Base-by-base conservation (phyloP, 2,329 filamentous ascomycete species). In the Penicillium sp. region DNA sequence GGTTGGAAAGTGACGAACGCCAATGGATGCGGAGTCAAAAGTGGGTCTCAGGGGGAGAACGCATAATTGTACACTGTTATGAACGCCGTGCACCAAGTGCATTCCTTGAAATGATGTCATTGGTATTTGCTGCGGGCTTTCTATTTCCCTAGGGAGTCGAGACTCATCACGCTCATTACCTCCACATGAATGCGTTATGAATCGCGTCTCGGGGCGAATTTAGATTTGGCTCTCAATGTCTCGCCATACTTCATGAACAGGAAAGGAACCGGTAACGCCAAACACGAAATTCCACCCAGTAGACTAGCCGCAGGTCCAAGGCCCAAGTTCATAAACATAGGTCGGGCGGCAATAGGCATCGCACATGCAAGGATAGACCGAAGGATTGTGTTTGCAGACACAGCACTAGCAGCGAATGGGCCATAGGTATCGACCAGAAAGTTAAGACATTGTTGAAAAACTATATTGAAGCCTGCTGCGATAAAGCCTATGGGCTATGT, bases 371-470 rank as follows among this genome's bases (percentile, higher is more conserved):
- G 61, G 8, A 79, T 56, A 35, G 72, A 75, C 31, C 78, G 68
- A 10, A 80, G 62, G 57, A 80, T 76, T 0, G 77, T 81, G 41
- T 78, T 76, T 1, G 77, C 75, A 0, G 75, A 74, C 0, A 74
- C 73, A 1, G 77, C 74, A 35, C 71, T 75, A 1, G 78, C 77
- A 1, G 77, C 77, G 56, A 78, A 80, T 1, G 69, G 58, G 6
- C 64, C 67, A 47, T 76, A 77, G 1, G 68, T 68, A 50, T 78
- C 75, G 21, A 80, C 73, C 1, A 81, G 68, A 48, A 76, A 80
- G 58, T 80, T 81, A 55, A 82, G 71, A 50, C 77, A 79, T 61
- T 77, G 76, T 56, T 79, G 76, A 59, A 80, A 80, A 26, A 78
- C 73, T 7, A 73, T 68, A 55, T 76, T 79, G 68, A 80, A 80